phyloP scores from a whole-genome alignment of 768 basidiomycete genomes.

The Cubamyces lactineus region DNA sequence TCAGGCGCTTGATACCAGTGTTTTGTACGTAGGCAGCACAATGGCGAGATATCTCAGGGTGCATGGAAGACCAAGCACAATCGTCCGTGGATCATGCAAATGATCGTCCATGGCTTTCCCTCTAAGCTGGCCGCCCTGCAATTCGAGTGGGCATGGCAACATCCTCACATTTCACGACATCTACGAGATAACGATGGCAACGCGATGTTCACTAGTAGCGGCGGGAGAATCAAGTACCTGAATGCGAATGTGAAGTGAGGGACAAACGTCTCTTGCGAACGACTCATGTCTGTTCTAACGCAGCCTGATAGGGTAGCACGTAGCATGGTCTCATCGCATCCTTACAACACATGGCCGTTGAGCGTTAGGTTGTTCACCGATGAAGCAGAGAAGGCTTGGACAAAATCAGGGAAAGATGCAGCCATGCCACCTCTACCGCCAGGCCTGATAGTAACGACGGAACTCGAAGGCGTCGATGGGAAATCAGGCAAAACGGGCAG shows the following conservation, averaged over 20 bases:
- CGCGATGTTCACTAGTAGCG: conserved; percentile 41
- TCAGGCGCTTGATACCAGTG: background rate
- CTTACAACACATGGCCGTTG: conserved; percentile 74
- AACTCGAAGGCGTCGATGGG: conserved; percentile 74
- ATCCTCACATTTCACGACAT: conserved; percentile 71
- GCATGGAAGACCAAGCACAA: conserved; percentile 65
- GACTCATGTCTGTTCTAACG: background rate
- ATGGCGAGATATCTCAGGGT: conserved; percentile 73
- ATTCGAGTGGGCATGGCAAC: conserved; percentile 90
- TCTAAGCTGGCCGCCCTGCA: conserved; percentile 74
- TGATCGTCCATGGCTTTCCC: conserved; percentile 85
- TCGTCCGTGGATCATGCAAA: conserved; percentile 82
- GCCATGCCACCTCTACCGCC: conserved; percentile 47
- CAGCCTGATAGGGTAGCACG: conserved; percentile 53
- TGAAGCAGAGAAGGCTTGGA: conserved; percentile 61
- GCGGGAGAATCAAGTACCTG: conserved; percentile 35
- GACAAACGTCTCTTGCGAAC: background rate
- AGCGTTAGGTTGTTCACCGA: conserved; percentile 75
- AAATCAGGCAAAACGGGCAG: conserved; percentile 57
- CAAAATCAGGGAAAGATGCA: conserved; percentile 33
- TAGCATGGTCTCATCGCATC: conserved; percentile 63
- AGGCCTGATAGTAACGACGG: conserved; percentile 54
- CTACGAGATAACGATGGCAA: conserved; percentile 50
- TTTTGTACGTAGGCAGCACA: conserved; percentile 63
- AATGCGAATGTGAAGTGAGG: conserved; percentile 52